A percentile compares a stretch with the other conserved stretches of the same genome.
Evolutionary conservation across 2,329 filamentous ascomycete species (phyloP).

Genomic region (Penicillium janthinellum): DNA sequence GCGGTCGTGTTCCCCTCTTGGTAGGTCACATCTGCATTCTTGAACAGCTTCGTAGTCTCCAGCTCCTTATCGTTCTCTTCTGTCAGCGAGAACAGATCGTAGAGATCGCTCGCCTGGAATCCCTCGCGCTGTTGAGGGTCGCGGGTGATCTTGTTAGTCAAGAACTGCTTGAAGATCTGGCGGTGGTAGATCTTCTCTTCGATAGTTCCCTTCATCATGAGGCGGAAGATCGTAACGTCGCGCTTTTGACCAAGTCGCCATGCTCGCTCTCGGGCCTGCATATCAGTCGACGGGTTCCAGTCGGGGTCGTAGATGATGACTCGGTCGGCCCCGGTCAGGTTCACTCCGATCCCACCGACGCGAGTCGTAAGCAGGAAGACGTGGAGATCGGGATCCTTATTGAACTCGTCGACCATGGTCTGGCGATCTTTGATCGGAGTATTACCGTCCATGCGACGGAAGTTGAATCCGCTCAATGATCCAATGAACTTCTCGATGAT

Average conservation of each 20-base stretch:
- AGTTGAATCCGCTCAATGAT: slow-evolving; percentile 69
- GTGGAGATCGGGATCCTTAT: slow-evolving; percentile 74
- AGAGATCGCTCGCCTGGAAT: slow-evolving; percentile 85
- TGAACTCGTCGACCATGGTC: slow-evolving; percentile 88
- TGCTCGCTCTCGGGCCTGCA: slow-evolving; percentile 91
- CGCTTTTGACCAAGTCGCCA: slow-evolving; percentile 95
- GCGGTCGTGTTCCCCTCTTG: slow-evolving; percentile 37
- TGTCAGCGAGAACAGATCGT: slow-evolving; percentile 85
- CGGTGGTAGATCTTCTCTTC: slow-evolving; percentile 99
- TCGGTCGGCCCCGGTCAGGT: slow-evolving; percentile 89
- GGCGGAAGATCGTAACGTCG: slow-evolving; percentile 90
- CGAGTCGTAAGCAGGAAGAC: slow-evolving; percentile 94
- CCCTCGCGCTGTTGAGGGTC: slow-evolving; percentile 92
- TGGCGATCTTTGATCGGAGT: slow-evolving; percentile 90
- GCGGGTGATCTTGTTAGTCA: slow-evolving; percentile 93
- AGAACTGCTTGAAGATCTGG: slow-evolving; percentile 97
- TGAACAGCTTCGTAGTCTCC: slow-evolving; percentile 83
- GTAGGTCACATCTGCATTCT: slow-evolving; percentile 78
- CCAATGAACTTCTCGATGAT: slow-evolving; percentile 83
- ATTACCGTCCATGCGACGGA: slow-evolving; percentile 88
- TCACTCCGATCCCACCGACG: slow-evolving; percentile 90
- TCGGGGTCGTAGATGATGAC: slow-evolving; percentile 99
- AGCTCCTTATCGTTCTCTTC: slow-evolving; percentile 69
- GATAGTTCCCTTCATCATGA: slow-evolving; percentile 98
- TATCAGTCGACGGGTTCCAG: slow-evolving; percentile 96